Conservation (phyloP, 2,329 filamentous ascomycete genomes). For the Dendrostoma leiphaemia region DNA sequence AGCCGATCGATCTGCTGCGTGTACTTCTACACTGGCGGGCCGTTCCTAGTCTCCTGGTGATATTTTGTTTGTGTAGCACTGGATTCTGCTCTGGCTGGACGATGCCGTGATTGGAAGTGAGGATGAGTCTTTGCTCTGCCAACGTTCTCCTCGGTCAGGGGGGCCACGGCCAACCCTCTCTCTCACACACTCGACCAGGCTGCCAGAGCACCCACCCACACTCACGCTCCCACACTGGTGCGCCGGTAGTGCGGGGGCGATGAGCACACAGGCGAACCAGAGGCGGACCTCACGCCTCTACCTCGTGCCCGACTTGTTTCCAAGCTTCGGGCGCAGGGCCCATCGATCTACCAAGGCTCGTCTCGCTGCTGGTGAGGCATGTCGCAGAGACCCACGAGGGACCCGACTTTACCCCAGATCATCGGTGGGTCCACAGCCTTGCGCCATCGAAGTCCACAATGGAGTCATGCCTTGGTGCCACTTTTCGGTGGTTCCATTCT, state of each 20-base stretch:
- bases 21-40: slow-evolving; percentile 1
- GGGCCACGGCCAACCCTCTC: background rate
- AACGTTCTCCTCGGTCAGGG: background rate
- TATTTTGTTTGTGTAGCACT: background rate
- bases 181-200: too few relatives aligned
- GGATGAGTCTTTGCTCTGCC: background rate
- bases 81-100: background rate
- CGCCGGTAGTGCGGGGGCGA: too few relatives aligned
- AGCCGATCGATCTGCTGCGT: slow-evolving; percentile 5
- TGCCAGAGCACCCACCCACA: background rate
- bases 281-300: too few relatives aligned
- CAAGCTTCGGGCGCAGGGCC: background rate
- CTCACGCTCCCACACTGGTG: too few relatives aligned
- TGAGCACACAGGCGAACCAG: too few relatives aligned
- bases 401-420: slow-evolving; percentile 14
- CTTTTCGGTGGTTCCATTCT: background rate
- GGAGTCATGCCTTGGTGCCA: slow-evolving; percentile 15
- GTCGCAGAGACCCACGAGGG: background rate
- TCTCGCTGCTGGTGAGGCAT: background rate
- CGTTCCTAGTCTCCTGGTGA: background rate
- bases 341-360: background rate
- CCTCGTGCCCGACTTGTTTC: too few relatives aligned
- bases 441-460: slow-evolving; percentile 15
- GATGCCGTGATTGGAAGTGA: slow-evolving; percentile 4
- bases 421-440: slow-evolving; percentile 3